Evolutionary conservation across 1,139 yeast species (phyloP).

Genomic region (Kodamaea ohmeri): DNA sequence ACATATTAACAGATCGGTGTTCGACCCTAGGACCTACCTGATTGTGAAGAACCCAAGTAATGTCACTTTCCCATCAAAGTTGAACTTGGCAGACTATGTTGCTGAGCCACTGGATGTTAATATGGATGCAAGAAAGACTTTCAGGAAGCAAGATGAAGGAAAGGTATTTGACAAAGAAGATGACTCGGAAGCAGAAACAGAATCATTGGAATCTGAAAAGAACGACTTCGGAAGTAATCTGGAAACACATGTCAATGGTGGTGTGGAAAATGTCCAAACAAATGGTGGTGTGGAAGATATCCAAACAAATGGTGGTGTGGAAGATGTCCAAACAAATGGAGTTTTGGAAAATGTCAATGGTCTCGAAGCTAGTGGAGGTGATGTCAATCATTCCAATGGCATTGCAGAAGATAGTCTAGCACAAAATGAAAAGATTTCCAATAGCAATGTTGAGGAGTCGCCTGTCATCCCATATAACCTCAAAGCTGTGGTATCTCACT

Average conservation of each 20-base stretch:
- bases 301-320: background rate
- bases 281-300: background rate
- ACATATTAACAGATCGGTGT: constrained; percentile 88
- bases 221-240: background rate
- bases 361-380: background rate
- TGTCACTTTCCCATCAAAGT: constrained; percentile 67
- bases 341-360: background rate
- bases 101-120: constrained; percentile 70
- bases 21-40: constrained; percentile 81
- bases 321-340: background rate
- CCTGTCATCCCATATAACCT: constrained; percentile 47
- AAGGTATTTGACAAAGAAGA: constrained; percentile 1
- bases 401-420: background rate
- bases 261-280: background rate
- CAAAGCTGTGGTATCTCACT: constrained; percentile 85
- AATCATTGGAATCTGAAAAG: constrained; percentile 2
- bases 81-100: constrained; percentile 67
- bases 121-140: constrained; percentile 74
- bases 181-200: constrained; percentile 7
- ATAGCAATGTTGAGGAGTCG: background rate
- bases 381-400: background rate
- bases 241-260: background rate
- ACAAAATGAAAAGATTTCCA: background rate
- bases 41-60: constrained; percentile 80
- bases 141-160: constrained; percentile 56